phyloP scores from a whole-genome alignment of 2,329 filamentous ascomycete species.

The Trichoderma asperellum region DNA sequence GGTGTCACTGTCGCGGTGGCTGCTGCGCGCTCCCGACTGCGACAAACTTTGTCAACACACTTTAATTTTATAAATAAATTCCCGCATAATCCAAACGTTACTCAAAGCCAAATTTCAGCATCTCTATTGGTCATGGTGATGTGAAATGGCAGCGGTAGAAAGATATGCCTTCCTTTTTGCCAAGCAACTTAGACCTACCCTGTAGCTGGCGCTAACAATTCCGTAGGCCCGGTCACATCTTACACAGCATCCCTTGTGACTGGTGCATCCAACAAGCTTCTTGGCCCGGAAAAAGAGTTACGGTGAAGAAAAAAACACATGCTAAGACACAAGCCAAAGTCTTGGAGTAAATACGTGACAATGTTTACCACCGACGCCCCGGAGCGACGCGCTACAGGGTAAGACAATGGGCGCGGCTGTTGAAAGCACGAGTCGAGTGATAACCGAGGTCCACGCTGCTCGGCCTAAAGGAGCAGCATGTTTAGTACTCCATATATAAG shows the following conservation, averaged over 20 bases:
- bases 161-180: neutral
- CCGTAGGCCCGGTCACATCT: neutral
- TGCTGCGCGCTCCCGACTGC: neutral
- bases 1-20: neutral
- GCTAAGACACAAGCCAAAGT: neutral
- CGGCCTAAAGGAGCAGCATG: conserved; percentile 11
- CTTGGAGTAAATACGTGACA: neutral
- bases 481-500: neutral
- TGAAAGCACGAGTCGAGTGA: neutral
- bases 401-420: neutral
- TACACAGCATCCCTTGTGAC: neutral
- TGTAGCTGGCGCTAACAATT: neutral
- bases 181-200: neutral
- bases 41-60: neutral
- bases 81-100: neutral
- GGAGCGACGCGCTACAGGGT: neutral
- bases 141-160: neutral
- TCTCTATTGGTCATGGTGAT: neutral
- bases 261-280: neutral
- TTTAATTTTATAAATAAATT: neutral
- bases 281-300: neutral
- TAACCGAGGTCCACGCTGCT: conserved; percentile 13
- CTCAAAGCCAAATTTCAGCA: neutral
- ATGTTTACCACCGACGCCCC: conserved; percentile 2
- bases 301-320: neutral